Base-by-base conservation (phyloP, 1,139 yeast species). In the Candida sojae region DNA sequence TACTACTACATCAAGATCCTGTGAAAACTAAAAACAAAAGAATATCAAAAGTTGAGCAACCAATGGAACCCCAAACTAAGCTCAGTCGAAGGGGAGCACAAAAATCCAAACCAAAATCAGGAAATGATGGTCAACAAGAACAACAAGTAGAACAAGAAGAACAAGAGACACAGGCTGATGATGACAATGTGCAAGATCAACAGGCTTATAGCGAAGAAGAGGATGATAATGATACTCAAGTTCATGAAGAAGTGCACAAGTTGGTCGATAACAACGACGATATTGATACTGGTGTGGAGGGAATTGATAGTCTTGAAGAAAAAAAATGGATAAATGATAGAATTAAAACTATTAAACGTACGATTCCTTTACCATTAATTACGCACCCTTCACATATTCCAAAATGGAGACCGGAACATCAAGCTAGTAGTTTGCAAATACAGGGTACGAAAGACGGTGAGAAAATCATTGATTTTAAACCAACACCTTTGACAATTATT, bases 381-480 rank as follows among this genome's bases (percentile, higher is more conserved):
- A 86, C 96, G 0, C 92, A 90, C 61, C 97, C 97, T 2, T 77
- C 82, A 4, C 96, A 90, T 68, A 63, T 79, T 73, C 56, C 81
- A 74, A 46, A 88, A 70, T 66, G 96, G 92, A 58, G 84, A 64
- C 69, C 76, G 62, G 55, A 67, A 66, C 41, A 38, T 13, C 41
- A 39, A 17, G 9, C 61, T 79, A 63, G 57, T 61, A 61, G 59
- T 61, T 64, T 47, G 61, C 55, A 82, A 59, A 74, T 77, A 57
- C 33, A 44, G 54, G 53, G 17, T 10, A 9, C 69, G 76, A 21
- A 63, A 47, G 73, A 84, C 5, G 65, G 71, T 1, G 76, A 75
- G 12, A 84, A 60, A 11, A 56, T 61, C 2, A 55, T 68, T 5
- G 67, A 66, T 2, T 72, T 63, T 48, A 46, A 66, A 13, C 71